Base-by-base conservation (phyloP, 2,329 filamentous ascomycete genomes). In the Cytospora leucostoma region DNA sequence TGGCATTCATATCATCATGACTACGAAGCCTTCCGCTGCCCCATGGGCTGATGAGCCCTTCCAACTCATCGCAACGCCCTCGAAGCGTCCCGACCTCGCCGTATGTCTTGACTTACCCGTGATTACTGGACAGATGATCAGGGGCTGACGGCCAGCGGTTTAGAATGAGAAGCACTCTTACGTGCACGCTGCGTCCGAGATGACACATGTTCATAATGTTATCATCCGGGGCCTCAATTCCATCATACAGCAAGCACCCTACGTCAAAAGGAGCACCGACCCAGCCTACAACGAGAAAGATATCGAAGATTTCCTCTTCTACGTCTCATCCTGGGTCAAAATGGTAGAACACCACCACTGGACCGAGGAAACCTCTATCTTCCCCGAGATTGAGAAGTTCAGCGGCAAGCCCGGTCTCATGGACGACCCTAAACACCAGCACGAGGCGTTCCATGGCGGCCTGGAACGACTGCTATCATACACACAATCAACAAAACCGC, bases 341-440 rank as follows among this genome's bases (percentile, higher is more conserved):
- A 72, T 71, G 44, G 71, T 77, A 6, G 67, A 75, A 44, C 73
- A 76, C 62, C 75, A 77, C 62, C 75, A 77, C 61, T 57, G 67
- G 1, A 65, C 68, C 40, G 75, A 77, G 60, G 75, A 77, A 56
- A 62, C 52, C 0, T 63, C 69, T 52, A 73, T 75, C 33, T 77
- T 78, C 61, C 75, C 75, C 1, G 71, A 68, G 35, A 64, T 76
- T 7, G 72, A 74, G 35, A 70, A 68, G n/a, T 66, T 74, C 21
- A 71, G 70, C 8, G 68, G 70, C 7, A 67, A 70, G 34, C 67
- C 68, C 0, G 71, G 70, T 1, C 34, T 74, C 3, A 77, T 77
- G 75, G 68, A 71, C 2, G 66, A 61, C 10, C 73, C 74, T 33
- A 62, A 70, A n/a, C 66, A 71, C 19, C 72, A 77, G 62, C 75